A percentile compares a stretch with the other conserved stretches of the same genome.
These are phyloP conservation scores for Hyaloscypha hepaticicola DNA, from an alignment of 495 filamentous ascomycete species.

Conservation along the genomic window DNA sequence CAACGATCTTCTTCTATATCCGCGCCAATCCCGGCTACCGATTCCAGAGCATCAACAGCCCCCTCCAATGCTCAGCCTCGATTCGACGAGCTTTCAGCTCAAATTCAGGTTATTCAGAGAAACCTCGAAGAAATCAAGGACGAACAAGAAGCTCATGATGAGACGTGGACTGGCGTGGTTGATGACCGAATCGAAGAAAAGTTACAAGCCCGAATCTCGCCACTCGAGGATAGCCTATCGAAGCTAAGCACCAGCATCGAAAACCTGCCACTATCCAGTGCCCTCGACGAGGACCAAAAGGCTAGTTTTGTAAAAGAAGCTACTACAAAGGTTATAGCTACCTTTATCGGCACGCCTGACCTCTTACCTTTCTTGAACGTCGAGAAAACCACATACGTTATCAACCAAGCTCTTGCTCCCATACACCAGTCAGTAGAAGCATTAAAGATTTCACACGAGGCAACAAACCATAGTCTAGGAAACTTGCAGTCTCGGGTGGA, in stretches of 20 bases:
- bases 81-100: neutral
- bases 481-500: neutral
- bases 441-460: too few species aligned
- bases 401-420: neutral
- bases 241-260: neutral
- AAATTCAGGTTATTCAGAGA: neutral
- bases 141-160: neutral
- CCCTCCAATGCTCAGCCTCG: neutral
- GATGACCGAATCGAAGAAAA: neutral
- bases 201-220: neutral
- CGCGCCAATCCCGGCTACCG: neutral
- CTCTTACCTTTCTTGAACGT: neutral
- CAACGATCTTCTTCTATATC: neutral
- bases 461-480: neutral
- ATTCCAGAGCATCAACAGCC: neutral
- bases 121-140: neutral
- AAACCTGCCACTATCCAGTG: neutral
- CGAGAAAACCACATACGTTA: neutral
- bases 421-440: neutral
- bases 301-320: neutral
- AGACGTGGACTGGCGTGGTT: neutral
- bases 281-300: neutral
- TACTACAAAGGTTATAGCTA: neutral
- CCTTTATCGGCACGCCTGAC: neutral
- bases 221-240: neutral